Evolutionary conservation across 208 protist genomes (phyloP).

Genomic region (Trypanosoma conorhini): DNA sequence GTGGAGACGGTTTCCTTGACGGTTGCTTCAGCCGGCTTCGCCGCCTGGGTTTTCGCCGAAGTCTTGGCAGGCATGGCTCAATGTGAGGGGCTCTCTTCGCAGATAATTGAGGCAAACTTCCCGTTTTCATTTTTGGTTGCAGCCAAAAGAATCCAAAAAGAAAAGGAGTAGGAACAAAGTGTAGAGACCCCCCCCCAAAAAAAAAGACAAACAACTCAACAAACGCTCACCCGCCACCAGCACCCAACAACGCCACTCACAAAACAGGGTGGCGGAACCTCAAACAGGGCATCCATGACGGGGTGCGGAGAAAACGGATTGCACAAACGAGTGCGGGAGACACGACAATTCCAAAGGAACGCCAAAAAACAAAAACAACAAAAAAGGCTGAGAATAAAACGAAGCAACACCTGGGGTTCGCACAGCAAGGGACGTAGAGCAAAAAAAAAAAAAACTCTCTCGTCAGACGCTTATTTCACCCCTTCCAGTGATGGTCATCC

Average conservation of each 20-base stretch:
- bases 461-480: neutral
- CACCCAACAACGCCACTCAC: neutral
- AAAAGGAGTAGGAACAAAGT: neutral
- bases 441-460: neutral
- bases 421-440: neutral
- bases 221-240: neutral
- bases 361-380: slow-evolving; percentile 7
- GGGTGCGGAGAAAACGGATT: neutral
- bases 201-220: neutral
- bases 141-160: neutral
- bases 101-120: neutral
- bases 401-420: neutral
- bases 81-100: neutral
- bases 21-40: neutral
- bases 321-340: neutral
- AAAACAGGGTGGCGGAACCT: neutral
- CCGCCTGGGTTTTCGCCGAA: neutral
- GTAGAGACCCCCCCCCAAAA: no score
- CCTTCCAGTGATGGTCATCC: neutral
- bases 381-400: neutral
- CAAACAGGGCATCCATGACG: neutral
- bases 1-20: neutral
- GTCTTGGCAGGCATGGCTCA: neutral
- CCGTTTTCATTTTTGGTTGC: neutral
- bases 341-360: neutral